A percentile compares a stretch with the other conserved stretches of the same genome.
These are phyloP conservation scores for Tagetes erecta DNA, from an alignment of 129 eudicot species.

Conservation along the genomic window DNA sequence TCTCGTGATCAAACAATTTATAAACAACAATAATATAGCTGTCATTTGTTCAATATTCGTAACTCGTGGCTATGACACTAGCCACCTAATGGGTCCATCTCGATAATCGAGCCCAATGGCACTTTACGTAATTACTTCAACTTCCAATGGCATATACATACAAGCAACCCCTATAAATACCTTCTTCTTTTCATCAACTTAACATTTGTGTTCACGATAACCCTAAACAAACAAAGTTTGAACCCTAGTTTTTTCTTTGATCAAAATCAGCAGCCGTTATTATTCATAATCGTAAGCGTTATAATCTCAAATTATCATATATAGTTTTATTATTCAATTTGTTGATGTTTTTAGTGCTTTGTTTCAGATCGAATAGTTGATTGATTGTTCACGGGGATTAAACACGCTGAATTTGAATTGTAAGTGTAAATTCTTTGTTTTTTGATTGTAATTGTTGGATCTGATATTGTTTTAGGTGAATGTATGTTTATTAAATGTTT, in stretches of 20 bases:
- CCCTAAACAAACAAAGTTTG: conserved; percentile 10
- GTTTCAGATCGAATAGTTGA: conserved; percentile 27
- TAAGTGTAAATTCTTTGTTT: conserved; percentile 7
- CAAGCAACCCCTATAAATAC: conserved; percentile 18
- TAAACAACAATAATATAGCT: conserved; percentile 8
- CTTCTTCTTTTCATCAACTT: neutral
- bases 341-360: conserved; percentile 17
- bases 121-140: conserved; percentile 6
- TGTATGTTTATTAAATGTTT: conserved; percentile 1
- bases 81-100: conserved; percentile 19
- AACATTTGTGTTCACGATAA: conserved; percentile 30
- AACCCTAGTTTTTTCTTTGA: conserved; percentile 3
- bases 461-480: conserved; percentile 8
- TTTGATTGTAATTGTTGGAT: conserved; percentile 16
- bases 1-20: conserved; percentile 1
- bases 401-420: conserved; percentile 19
- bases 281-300: conserved; percentile 12
- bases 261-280: neutral
- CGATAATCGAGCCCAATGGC: conserved; percentile 28
- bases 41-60: conserved; percentile 28
- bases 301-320: neutral
- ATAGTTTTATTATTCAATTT: neutral
- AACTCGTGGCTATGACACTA: conserved; percentile 38
- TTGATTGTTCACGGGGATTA: conserved; percentile 18
- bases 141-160: conserved; percentile 26